Evolutionary conservation across 352 stramenopile species (phyloP).

Genomic region (Pythium plurisporium): DNA sequence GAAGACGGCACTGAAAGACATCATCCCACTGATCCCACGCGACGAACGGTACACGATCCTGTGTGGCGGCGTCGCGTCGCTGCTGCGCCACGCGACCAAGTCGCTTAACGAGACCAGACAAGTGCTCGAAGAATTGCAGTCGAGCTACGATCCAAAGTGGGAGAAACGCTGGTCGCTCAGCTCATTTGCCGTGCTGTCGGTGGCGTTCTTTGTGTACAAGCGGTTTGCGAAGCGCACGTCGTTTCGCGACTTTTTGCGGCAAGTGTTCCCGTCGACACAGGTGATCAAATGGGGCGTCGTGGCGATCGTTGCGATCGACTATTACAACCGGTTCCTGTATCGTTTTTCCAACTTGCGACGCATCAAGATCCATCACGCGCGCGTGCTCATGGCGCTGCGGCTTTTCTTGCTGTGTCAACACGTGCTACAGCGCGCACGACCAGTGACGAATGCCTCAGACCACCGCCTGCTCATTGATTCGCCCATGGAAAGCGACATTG

Average conservation of each 20-base stretch:
- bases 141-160: constrained; percentile 77
- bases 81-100: constrained; percentile 79
- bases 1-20: constrained; percentile 85
- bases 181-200: constrained; percentile 48
- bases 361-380: constrained; percentile 83
- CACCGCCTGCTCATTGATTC: constrained; percentile 78
- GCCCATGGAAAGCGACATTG: constrained; percentile 82
- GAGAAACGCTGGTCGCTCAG: constrained; percentile 83
- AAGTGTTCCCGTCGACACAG: constrained; percentile 59
- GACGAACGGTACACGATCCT: constrained; percentile 81
- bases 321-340: constrained; percentile 77
- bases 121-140: constrained; percentile 76
- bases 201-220: constrained; percentile 64
- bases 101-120: constrained; percentile 76
- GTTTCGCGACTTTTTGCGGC: constrained; percentile 56
- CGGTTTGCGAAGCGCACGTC: constrained; percentile 68
- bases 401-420: constrained; percentile 82
- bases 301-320: constrained; percentile 50
- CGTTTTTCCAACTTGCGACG: constrained; percentile 78
- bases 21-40: constrained; percentile 81
- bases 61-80: constrained; percentile 66
- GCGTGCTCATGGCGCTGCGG: constrained; percentile 78
- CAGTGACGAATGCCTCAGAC: constrained; percentile 66
- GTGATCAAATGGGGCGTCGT: constrained; percentile 60
- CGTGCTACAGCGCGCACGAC: constrained; percentile 71